A percentile compares a stretch with the other conserved stretches of the same genome.
Evolutionary conservation across 257 asterid genomes (phyloP).

Genomic region (Solanum bulbocastanum): DNA sequence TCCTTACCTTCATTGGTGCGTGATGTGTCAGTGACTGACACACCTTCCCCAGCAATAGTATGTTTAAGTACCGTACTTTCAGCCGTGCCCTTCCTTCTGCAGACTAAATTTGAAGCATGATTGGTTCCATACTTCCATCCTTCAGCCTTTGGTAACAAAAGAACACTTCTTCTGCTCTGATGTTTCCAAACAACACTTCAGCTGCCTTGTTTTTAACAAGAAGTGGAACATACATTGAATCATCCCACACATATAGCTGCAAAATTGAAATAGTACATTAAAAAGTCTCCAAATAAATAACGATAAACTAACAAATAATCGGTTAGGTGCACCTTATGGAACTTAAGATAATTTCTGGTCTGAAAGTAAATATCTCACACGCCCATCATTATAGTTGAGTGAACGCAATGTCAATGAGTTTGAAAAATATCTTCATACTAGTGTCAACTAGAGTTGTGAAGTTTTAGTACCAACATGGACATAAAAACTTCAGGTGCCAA

Average conservation of each 20-base stretch:
- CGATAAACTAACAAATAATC: background rate
- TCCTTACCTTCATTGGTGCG: background rate
- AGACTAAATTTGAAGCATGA: background rate
- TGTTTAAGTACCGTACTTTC: background rate
- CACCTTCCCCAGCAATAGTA: background rate
- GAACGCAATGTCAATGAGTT: background rate
- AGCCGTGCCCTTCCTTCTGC: background rate
- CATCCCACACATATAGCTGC: slow-evolving; percentile 72
- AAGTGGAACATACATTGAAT: slow-evolving; percentile 39
- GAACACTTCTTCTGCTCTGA: slow-evolving; percentile 42
- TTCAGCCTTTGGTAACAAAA: slow-evolving; percentile 30
- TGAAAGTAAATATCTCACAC: background rate
- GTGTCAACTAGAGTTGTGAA: background rate
- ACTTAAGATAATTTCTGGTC: background rate
- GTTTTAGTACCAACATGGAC: background rate
- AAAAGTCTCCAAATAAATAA: background rate
- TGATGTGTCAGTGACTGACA: background rate
- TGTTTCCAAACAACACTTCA: slow-evolving; percentile 46
- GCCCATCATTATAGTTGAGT: background rate
- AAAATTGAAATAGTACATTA: background rate
- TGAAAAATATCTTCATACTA: background rate
- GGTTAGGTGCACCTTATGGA: background rate
- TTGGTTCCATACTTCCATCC: background rate
- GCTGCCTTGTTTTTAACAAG: slow-evolving; percentile 53
- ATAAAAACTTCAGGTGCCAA: background rate